Percentiles rank a stretch among this genome's conserved stretches.
Conservation (phyloP, 257 asterid species). For the Henckelia pumila region DNA sequence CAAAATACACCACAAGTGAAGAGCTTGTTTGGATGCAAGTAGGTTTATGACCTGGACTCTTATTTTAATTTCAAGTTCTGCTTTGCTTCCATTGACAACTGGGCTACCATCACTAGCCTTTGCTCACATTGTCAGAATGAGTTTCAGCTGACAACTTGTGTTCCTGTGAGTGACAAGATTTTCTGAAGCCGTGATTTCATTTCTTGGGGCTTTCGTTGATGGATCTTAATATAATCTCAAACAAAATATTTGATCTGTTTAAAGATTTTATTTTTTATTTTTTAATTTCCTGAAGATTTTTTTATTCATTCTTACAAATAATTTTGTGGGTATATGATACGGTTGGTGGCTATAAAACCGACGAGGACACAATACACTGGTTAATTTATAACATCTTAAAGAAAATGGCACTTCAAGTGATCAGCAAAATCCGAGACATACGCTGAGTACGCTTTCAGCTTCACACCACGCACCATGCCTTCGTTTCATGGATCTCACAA, state of each 20-base stretch:
- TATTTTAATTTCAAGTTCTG: slow-evolving; percentile 84
- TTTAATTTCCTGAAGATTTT: slow-evolving; percentile 17
- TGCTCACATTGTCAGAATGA: slow-evolving; percentile 98
- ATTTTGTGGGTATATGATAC: slow-evolving; percentile 84
- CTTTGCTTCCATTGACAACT: slow-evolving; percentile 97
- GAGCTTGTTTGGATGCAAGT: slow-evolving; percentile 22
- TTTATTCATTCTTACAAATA: slow-evolving; percentile 31
- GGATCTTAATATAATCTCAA: slow-evolving; percentile 5
- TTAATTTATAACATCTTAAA: too few relatives aligned
- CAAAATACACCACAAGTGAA: background rate
- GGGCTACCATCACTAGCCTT: slow-evolving; percentile 95
- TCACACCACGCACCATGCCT: too few relatives aligned
- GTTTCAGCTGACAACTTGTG: slow-evolving; percentile 96
- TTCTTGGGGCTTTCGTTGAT: background rate
- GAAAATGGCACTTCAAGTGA: too few relatives aligned
- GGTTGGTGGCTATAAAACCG: slow-evolving; percentile 76
- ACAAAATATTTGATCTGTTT: slow-evolving; percentile 13
- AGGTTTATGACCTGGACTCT: slow-evolving; percentile 20
- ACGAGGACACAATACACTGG: slow-evolving; percentile 74
- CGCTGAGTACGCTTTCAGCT: too few relatives aligned
- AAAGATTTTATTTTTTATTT: slow-evolving; percentile 14
- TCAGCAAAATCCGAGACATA: too few relatives aligned
- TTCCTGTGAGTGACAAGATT: slow-evolving; percentile 75
- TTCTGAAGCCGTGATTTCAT: slow-evolving; percentile 16
- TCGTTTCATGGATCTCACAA: too few relatives aligned